phyloP scores from a whole-genome alignment of 805 yeast species.

The Candida palmyrensis region DNA sequence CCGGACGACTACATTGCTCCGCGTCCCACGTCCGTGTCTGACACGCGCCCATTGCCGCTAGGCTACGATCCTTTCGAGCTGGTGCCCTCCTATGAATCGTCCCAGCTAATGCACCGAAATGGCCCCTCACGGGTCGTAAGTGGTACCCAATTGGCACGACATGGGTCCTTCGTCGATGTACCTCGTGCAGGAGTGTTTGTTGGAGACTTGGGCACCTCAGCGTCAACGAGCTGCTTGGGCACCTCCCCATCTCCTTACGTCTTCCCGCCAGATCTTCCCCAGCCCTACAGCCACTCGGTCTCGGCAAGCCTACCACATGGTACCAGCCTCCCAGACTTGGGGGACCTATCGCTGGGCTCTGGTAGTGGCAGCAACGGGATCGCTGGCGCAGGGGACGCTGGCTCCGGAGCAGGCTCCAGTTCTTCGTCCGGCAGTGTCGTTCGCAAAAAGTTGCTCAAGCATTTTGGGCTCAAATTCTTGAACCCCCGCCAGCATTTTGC shows the following conservation, averaged over 20 bases:
- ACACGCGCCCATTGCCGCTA: conserved; percentile 1
- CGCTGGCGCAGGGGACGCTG: no score
- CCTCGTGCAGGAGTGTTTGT: no score
- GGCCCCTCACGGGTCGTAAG: conserved; percentile 5
- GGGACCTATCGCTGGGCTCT: conserved; percentile 7
- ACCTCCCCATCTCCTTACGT: no score
- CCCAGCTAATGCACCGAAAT: conserved; percentile 26
- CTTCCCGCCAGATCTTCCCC: no score
- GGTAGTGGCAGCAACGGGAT: conserved; percentile 6
- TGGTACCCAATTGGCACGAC: background rate
- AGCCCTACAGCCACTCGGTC: no score
- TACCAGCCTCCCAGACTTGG: no score
- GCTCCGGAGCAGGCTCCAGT: conserved; percentile 5
- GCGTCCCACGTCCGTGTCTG: conserved; percentile 4
- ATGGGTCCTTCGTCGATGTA: conserved; percentile 3
- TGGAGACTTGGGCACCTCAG: no score
- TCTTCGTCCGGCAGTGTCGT: conserved; percentile 5
- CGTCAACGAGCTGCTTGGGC: no score
- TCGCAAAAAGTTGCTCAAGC: conserved; percentile 34
- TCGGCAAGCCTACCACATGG: no score
- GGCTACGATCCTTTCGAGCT: conserved; percentile 29
- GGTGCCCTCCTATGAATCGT: conserved; percentile 39
- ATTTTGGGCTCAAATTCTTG: conserved; percentile 63
- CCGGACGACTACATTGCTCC: conserved; percentile 1
- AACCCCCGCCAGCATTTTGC: conserved; percentile 73